Evolutionary conservation across 2,329 filamentous ascomycete genomes (phyloP).

Genomic region (Cytospora leucostoma): DNA sequence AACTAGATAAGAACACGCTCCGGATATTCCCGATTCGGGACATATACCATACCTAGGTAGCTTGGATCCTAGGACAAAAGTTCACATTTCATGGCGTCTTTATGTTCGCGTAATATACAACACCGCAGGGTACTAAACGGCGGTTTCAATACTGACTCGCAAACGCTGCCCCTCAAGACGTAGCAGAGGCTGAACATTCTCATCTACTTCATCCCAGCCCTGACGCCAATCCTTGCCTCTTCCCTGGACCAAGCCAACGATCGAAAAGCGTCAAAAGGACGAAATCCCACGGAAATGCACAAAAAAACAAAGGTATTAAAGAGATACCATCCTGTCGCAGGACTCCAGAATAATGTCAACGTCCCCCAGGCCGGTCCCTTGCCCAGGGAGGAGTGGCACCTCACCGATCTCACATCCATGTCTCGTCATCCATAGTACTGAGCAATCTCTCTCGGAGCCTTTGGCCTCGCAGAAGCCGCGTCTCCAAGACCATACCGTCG

Average conservation of each 20-base stretch:
- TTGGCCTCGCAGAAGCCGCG: not conserved
- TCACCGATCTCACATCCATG: conserved; percentile 4
- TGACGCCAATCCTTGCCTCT: conserved; percentile 25
- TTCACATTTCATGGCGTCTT: conserved; percentile 17
- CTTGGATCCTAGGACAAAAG: conserved; percentile 3
- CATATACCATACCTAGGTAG: not conserved
- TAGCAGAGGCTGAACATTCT: conserved; percentile 19
- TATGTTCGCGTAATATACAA: conserved; percentile 24
- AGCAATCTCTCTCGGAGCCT: conserved; percentile 7
- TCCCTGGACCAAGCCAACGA: conserved; percentile 25
- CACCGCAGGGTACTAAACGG: conserved; percentile 8
- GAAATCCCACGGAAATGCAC: conserved; percentile 32
- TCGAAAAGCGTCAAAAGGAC: conserved; percentile 20
- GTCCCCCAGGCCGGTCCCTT: conserved; percentile 30
- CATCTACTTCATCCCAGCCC: conserved; percentile 20
- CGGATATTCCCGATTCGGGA: too few relatives aligned
- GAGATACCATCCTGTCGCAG: conserved; percentile 33
- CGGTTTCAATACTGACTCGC: conserved; percentile 7
- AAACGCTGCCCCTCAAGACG: conserved; percentile 11
- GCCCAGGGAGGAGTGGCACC: conserved; percentile 13
- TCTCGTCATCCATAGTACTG: not conserved
- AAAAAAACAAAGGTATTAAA: conserved; percentile 37
- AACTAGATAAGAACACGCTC: too few relatives aligned
- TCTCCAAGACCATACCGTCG: not conserved
- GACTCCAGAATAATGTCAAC: conserved; percentile 34